Base-by-base conservation (phyloP, 305 asterid genomes). In the Fraxinus greggii region DNA sequence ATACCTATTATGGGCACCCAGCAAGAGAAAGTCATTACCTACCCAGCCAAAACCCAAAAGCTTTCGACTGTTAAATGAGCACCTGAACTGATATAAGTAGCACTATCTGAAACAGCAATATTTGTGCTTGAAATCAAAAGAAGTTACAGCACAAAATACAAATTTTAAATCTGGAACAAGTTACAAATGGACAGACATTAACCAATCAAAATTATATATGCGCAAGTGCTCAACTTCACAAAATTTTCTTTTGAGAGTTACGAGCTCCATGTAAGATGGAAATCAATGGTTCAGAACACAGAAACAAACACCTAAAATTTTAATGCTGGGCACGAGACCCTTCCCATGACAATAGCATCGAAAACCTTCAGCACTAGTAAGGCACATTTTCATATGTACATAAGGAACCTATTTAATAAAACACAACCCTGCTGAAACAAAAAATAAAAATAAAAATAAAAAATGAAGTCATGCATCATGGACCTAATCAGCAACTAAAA, bases 281-380 rank as follows among this genome's bases (percentile, higher is more conserved):
- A 65, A 65, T 65, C 73, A 24, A 10, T 24, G 73, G 73, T 65
- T 32, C 70, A 82, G 74, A 67, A 82, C 31, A 77, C 35, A 76
- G 19, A 77, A 75, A 69, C 36, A 51, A 13, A 24, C 33, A 8
- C 63, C 12, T 31, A 23, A 19, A 24, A 1, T 28, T 26, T 61
- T 13, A 33, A 38, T 21, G 45, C 28, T 61, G 80, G 42, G 45
- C 69, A 32, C 48, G 15, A 59, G 33, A 75, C 65, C 84, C 28
- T 38, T 61, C 36, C 36, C 32, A 61, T 73, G 40, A 7, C 15
- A 63, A 67, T 38, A 61, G 63, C n/a, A 65, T 35, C 0, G n/a
- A 65, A 65, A 26, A 65, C 19, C 73, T 65, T 8, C 33, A 24
- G 36, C n/a, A 65, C n/a, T 65, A 32, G 19, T 26, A 65, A 65